Percentiles rank a stretch among this genome's conserved stretches.
phyloP scores from a whole-genome alignment of 2,329 filamentous ascomycete genomes.

The Metarhizium sp. region DNA sequence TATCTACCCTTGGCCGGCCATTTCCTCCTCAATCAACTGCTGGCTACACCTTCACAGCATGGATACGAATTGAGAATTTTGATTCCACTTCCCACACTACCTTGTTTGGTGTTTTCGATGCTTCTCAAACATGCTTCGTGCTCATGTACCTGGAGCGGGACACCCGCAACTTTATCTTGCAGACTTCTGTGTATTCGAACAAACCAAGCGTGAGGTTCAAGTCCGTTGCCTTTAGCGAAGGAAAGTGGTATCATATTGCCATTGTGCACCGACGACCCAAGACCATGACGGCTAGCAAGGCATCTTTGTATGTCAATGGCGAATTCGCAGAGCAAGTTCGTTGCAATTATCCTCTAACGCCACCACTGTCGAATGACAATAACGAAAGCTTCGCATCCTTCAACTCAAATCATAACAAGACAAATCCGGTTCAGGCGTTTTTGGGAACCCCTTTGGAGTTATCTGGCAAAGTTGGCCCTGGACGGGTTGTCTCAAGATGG shows the following conservation, averaged over 20 bases:
- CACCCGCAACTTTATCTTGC: constrained; percentile 86
- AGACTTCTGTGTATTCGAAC: constrained; percentile 82
- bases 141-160: constrained; percentile 91
- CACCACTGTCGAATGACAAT: constrained; percentile 52
- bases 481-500: constrained; percentile 70
- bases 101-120: constrained; percentile 89
- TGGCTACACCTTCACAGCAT: constrained; percentile 88
- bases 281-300: constrained; percentile 67
- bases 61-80: constrained; percentile 82
- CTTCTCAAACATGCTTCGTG: constrained; percentile 85
- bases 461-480: constrained; percentile 63
- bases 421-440: constrained; percentile 77
- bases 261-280: constrained; percentile 76
- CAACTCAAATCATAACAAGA: constrained; percentile 45
- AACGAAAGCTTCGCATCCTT: constrained; percentile 64
- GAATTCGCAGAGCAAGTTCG: constrained; percentile 90
- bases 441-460: constrained; percentile 86
- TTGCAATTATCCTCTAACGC: constrained; percentile 74
- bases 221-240: constrained; percentile 63
- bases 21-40: constrained; percentile 72
- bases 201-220: constrained; percentile 92
- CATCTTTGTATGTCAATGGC: constrained; percentile 83
- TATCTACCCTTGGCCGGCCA: constrained; percentile 71
- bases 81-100: constrained; percentile 84
- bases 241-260: constrained; percentile 87